Percentiles rank a stretch among this genome's conserved stretches.
phyloP scores from a whole-genome alignment of 768 basidiomycete species.

The Pleurotus tuoliensis region DNA sequence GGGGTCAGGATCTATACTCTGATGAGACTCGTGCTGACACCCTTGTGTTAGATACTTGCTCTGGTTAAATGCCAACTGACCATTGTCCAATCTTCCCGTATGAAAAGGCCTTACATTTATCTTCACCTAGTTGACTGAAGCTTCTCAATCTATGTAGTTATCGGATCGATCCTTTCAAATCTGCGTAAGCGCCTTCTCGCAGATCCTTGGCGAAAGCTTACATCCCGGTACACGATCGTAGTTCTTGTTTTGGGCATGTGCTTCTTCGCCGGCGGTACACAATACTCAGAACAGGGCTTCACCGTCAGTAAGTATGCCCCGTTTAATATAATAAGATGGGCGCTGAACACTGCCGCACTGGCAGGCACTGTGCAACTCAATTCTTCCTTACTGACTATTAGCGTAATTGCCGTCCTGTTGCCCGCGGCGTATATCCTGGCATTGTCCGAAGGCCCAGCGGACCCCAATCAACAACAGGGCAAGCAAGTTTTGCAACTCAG shows the following conservation, averaged over 20 bases:
- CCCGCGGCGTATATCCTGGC: constrained; percentile 73
- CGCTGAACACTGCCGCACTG: not conserved
- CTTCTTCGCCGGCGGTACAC: constrained; percentile 80
- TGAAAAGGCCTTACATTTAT: constrained; percentile 23
- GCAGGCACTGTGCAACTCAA: constrained; percentile 64
- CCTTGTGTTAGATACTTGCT: constrained; percentile 39
- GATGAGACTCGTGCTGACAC: not conserved
- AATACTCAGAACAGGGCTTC: constrained; percentile 79
- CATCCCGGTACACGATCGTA: constrained; percentile 20
- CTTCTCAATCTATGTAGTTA: constrained; percentile 40
- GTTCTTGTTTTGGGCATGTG: constrained; percentile 88
- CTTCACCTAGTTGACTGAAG: not conserved
- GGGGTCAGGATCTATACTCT: not conserved
- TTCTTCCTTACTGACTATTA: constrained; percentile 70
- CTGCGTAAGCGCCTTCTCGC: constrained; percentile 47
- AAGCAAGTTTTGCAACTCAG: constrained; percentile 61
- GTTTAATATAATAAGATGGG: constrained; percentile 20
- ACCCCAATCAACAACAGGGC: constrained; percentile 27
- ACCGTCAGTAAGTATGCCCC: constrained; percentile 54
- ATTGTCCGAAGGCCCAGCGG: constrained; percentile 16
- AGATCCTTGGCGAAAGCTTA: constrained; percentile 5
- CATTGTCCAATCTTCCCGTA: constrained; percentile 80
- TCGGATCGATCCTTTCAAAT: constrained; percentile 87
- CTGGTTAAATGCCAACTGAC: constrained; percentile 53
- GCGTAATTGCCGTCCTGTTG: constrained; percentile 74